Evolutionary conservation across 1,139 yeast species (phyloP), one percentile per base, ranked within the genome.

Genomic region (Hansenula anomala): DNA sequence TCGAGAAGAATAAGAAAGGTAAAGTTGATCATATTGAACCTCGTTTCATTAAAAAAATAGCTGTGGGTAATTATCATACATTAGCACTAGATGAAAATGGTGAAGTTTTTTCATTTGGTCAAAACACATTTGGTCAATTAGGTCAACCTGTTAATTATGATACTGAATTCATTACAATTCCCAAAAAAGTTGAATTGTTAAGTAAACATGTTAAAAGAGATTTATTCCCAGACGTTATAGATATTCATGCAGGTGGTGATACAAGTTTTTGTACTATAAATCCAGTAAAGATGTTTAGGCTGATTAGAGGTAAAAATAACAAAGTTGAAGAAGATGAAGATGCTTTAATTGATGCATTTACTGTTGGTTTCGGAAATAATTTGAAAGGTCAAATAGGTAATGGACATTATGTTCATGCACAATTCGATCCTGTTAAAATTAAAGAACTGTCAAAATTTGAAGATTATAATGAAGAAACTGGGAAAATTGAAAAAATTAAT

Each of bases 331-430:
- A 47, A 30, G 47, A 45, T 2, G 46, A 43, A 23, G 50, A 59
- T 18, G 48, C 51, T 15, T 56, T 47, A 2, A 47, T 7, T 40
- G 53, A 56, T 14, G 30, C 54, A 13, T 44, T 66, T 11, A 61
- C 75, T 38, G 66, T 81, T 49, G 71, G 88, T 6, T 81, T 89
- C 64, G 98, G 98, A 19, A 79, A 80, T 52, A 96, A 97, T 5
- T 61, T 84, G 37, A 73, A 75, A 51, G 98, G 97, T n/a, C 95
- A 88, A 61, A 67, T 89, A 41, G 98, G 97, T 15, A 74, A 78
- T 36, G 89, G 87, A 19, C 67, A 80, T 39, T 89, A 71, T 58
- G 65, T 82, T 36, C 96, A 89, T 56, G 81, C 87, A 14, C 84
- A 81, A 52, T 66, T 77, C 16, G 72, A 70, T 34, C 96, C 97